phyloP scores from a whole-genome alignment of 371 early-diverging fungal genomes.

The Mucor circinelloides region DNA sequence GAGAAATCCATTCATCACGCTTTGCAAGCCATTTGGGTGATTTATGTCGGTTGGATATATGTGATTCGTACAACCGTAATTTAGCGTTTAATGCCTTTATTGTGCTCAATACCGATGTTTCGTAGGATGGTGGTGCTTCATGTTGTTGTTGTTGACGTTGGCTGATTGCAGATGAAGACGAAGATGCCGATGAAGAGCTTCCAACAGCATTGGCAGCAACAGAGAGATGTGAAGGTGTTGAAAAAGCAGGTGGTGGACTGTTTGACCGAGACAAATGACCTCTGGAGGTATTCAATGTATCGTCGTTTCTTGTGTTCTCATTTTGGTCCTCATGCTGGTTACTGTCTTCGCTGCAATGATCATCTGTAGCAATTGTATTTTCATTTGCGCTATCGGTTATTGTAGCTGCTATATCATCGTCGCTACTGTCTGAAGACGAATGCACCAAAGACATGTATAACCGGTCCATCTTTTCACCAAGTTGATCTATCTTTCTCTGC shows the following conservation, averaged over 20 bases:
- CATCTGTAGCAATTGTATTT: neutral
- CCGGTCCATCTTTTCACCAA: constrained; percentile 28
- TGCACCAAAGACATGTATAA: neutral
- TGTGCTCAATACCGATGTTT: constrained; percentile 47
- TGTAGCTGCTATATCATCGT: neutral
- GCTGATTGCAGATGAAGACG: neutral
- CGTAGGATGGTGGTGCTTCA: constrained; percentile 51
- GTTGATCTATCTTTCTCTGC: constrained; percentile 35
- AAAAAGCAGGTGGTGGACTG: constrained; percentile 40
- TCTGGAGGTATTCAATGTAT: neutral
- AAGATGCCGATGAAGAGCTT: neutral
- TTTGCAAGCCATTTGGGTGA: constrained; percentile 50
- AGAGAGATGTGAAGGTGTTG: constrained; percentile 4
- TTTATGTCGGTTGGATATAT: constrained; percentile 50
- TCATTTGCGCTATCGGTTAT: neutral
- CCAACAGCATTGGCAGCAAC: neutral
- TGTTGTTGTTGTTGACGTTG: neutral
- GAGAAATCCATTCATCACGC: constrained; percentile 38
- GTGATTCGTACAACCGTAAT: constrained; percentile 39
- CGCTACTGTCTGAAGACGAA: neutral
- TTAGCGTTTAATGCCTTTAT: constrained; percentile 39
- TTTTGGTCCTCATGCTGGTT: neutral
- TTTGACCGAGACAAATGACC: neutral
- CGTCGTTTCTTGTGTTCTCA: neutral
- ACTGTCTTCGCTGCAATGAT: neutral